phyloP scores from a whole-genome alignment of 148 eudicot genomes.

The Diospyros kaki region DNA sequence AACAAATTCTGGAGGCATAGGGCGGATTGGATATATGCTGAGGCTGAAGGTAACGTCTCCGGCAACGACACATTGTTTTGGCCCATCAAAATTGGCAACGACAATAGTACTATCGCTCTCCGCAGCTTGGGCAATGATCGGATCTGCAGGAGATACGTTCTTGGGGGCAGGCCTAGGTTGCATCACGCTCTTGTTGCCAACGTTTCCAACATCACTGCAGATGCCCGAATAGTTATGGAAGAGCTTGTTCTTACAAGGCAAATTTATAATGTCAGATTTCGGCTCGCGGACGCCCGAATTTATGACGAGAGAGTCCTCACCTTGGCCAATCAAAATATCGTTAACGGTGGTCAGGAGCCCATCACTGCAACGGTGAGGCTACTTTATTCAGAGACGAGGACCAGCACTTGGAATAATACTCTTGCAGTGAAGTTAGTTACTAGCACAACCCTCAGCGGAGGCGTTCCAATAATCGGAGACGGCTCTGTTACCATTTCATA shows the following conservation, averaged over 20 bases:
- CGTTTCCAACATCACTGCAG: not conserved
- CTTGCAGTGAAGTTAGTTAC: not conserved
- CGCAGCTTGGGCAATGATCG: not conserved
- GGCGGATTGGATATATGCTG: not conserved
- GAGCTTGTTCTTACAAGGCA: not conserved
- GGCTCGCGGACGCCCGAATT: not conserved
- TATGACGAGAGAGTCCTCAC: not conserved
- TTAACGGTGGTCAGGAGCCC: not conserved
- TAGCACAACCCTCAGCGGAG: not conserved
- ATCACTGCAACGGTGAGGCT: not conserved
- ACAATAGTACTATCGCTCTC: not conserved
- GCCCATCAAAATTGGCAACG: not conserved
- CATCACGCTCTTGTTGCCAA: not conserved
- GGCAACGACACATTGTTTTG: constrained; percentile 2
- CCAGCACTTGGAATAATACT: constrained; percentile 5
- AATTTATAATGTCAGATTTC: not conserved
- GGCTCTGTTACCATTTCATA: not conserved
- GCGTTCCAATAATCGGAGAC: not conserved
- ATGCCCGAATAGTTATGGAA: not conserved
- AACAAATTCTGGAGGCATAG: constrained; percentile 4
- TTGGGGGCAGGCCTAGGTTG: not conserved
- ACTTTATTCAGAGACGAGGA: not conserved
- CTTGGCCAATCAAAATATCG: not conserved
- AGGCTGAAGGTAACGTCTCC: not conserved
- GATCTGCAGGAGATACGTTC: not conserved